A percentile compares a stretch with the other conserved stretches of the same genome.
Evolutionary conservation across 1,284 basidiomycete genomes (phyloP).

Genomic region (Thelephora terrestris): DNA sequence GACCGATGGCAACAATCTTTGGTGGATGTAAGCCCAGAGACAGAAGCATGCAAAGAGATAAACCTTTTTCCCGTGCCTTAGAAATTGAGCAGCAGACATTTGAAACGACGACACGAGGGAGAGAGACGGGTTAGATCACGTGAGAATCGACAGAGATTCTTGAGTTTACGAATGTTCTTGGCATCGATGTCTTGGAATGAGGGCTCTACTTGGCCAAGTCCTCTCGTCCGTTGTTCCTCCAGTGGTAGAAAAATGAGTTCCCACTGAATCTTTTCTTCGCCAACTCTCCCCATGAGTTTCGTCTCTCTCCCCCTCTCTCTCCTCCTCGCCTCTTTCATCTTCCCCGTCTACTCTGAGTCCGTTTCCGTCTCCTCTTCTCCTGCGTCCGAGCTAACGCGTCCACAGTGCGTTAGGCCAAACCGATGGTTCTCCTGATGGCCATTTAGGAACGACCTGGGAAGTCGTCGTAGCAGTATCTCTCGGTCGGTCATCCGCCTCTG

Average conservation of each 20-base stretch:
- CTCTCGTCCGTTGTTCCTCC: too few relatives aligned
- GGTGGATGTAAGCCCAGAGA: neutral
- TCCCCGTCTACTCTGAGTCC: neutral
- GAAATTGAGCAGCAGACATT: constrained; percentile 33
- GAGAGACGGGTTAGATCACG: too few relatives aligned
- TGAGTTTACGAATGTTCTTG: too few relatives aligned
- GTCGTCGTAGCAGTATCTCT: constrained; percentile 11
- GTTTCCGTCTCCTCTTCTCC: neutral
- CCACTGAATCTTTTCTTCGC: neutral
- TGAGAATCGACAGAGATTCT: too few relatives aligned
- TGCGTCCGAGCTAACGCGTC: neutral
- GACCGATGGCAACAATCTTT: constrained; percentile 85
- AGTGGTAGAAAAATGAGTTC: too few relatives aligned
- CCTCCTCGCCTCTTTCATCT: neutral
- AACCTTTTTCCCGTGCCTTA: constrained; percentile 37
- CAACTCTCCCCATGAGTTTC: neutral
- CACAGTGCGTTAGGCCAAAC: neutral
- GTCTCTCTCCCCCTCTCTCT: neutral
- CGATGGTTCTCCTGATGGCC: constrained; percentile 1
- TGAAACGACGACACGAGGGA: neutral
- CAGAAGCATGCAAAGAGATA: neutral
- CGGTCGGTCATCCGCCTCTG: constrained; percentile 3
- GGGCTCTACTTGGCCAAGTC: too few relatives aligned
- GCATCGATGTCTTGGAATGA: too few relatives aligned
- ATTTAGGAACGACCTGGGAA: constrained; percentile 9